Percentiles rank a stretch among this genome's conserved stretches.
Evolutionary conservation across 768 basidiomycete genomes (phyloP).

Genomic region (Paxillus involutus): DNA sequence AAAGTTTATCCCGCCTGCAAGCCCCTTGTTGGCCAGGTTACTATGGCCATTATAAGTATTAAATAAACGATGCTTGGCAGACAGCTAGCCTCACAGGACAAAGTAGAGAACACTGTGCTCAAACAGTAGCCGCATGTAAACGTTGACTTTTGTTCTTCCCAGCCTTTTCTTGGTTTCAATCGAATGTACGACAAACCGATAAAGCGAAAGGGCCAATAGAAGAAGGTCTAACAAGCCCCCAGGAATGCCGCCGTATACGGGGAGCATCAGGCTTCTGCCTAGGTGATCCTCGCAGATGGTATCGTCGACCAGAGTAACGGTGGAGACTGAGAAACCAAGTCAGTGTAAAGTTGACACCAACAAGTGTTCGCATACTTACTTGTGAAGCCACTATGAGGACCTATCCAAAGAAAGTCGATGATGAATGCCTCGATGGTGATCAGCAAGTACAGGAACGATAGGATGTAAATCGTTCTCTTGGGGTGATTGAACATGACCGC

Average conservation of each 20-base stretch:
- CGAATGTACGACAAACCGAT: constrained; percentile 5
- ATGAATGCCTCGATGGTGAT: not conserved
- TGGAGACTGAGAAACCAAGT: not conserved
- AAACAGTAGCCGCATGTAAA: constrained; percentile 10
- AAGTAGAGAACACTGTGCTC: constrained; percentile 13
- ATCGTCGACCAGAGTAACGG: not conserved
- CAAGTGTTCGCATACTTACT: not conserved
- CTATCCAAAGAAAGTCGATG: not conserved
- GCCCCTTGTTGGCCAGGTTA: not conserved
- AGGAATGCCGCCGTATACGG: constrained; percentile 1
- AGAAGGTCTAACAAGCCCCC: constrained; percentile 3
- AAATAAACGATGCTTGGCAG: not conserved
- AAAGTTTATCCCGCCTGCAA: not conserved
- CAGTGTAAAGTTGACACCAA: not conserved
- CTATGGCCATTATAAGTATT: not conserved
- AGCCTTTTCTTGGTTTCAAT: constrained; percentile 1
- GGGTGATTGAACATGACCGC: constrained; percentile 13
- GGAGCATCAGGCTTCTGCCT: not conserved
- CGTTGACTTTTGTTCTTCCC: constrained; percentile 3
- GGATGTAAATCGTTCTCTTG: not conserved
- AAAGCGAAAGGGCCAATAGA: constrained; percentile 3
- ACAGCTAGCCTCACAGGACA: constrained; percentile 3
- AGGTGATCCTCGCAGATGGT: not conserved
- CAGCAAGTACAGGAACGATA: constrained; percentile 1
- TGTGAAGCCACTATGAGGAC: not conserved